A percentile compares a stretch with the other conserved stretches of the same genome.
Conservation (phyloP, 805 yeast genomes). For the Lipomyces yamanashiensis region DNA sequence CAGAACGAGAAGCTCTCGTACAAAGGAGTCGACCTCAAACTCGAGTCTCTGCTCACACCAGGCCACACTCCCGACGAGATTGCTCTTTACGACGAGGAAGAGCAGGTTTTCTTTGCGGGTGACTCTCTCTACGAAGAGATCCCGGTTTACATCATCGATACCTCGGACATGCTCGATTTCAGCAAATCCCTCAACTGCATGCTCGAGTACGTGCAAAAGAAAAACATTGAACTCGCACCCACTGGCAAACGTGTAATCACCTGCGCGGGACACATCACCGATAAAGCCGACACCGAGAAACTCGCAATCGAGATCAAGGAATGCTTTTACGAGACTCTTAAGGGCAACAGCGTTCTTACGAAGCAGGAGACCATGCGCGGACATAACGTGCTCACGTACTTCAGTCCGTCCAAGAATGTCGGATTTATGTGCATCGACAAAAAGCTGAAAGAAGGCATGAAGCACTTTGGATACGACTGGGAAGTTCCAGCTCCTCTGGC, state of each 20-base stretch:
- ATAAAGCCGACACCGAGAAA: conserved; percentile 30
- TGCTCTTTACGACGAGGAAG: conserved; percentile 35
- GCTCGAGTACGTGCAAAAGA: conserved; percentile 26
- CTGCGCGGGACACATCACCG: conserved; percentile 37
- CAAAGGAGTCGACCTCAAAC: conserved; percentile 31
- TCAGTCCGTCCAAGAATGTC: conserved; percentile 30
- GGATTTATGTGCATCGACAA: conserved; percentile 36
- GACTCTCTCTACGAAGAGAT: conserved; percentile 36
- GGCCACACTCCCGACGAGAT: conserved; percentile 38
- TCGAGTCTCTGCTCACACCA: conserved; percentile 35
- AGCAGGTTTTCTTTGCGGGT: conserved; percentile 35
- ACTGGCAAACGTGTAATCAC: conserved; percentile 31
- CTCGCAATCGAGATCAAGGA: conserved; percentile 28
- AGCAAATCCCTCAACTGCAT: conserved; percentile 22
- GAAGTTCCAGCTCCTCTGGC: conserved; percentile 24
- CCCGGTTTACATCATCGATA: conserved; percentile 37
- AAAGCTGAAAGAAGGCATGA: conserved; percentile 33
- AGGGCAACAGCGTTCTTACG: conserved; percentile 27
- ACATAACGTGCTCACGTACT: conserved; percentile 23
- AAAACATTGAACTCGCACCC: conserved; percentile 27
- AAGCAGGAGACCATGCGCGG: conserved; percentile 30
- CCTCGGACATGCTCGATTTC: conserved; percentile 34
- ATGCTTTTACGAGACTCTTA: conserved; percentile 31
- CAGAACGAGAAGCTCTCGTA: conserved; percentile 32
- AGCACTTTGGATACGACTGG: conserved; percentile 32